phyloP scores from a whole-genome alignment of 2,329 filamentous ascomycete genomes.

The Alternaria triticina region DNA sequence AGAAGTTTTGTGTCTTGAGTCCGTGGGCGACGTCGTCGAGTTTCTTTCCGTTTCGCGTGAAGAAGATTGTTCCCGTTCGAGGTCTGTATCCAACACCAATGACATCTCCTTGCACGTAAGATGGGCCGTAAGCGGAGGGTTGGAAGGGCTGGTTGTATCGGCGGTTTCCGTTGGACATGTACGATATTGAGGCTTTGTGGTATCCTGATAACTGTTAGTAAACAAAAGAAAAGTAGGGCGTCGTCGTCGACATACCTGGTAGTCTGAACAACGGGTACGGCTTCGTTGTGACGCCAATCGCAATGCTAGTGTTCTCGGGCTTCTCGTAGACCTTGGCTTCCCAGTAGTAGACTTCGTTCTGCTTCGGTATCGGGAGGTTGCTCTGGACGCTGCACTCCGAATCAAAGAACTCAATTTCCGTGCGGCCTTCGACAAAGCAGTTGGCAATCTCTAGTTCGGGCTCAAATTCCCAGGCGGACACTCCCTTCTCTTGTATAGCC shows the following conservation, averaged over 20 bases:
- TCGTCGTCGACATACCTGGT: conserved; percentile 69
- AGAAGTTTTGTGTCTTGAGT: conserved; percentile 94
- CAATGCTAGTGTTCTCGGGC: conserved; percentile 83
- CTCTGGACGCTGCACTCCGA: conserved; percentile 97
- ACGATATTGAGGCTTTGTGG: conserved; percentile 91
- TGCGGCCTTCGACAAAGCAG: conserved; percentile 95
- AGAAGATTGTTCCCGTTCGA: conserved; percentile 93
- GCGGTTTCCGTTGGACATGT: conserved; percentile 84
- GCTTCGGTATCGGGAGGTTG: conserved; percentile 95
- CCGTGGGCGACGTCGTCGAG: conserved; percentile 93
- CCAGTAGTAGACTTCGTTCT: conserved; percentile 99
- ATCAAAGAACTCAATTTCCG: conserved; percentile 98
- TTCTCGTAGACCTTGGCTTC: conserved; percentile 99
- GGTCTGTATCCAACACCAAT: conserved; percentile 95
- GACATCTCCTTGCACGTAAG: conserved; percentile 90
- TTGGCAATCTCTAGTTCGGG: conserved; percentile 99
- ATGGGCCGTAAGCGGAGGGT: conserved; percentile 79
- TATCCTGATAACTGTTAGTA: conserved; percentile 65
- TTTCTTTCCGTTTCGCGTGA: conserved; percentile 97
- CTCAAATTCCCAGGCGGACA: conserved; percentile 99
- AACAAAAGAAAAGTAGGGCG: not conserved
- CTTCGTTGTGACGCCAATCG: conserved; percentile 94
- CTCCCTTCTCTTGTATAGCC: conserved; percentile 98
- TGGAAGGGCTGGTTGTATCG: conserved; percentile 93
- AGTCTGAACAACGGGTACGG: conserved; percentile 94